Conservation (phyloP, 805 yeast genomes). For the Myxozyma udenii region DNA sequence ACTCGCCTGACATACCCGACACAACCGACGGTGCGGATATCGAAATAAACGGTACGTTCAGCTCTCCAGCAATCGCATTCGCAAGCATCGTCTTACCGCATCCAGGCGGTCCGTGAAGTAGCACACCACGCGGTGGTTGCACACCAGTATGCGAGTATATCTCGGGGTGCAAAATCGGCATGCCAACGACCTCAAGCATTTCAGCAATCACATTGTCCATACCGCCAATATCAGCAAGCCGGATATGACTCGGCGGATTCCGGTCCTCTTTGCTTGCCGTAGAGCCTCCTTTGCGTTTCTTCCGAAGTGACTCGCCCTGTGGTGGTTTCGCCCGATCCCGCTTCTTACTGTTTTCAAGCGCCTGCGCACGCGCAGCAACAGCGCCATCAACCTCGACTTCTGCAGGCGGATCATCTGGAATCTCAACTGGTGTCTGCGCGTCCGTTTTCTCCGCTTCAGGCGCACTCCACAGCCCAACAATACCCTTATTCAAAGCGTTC, state of each 20-base stretch:
- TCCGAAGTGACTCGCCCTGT: slow-evolving; percentile 44
- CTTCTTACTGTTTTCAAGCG: slow-evolving; percentile 27
- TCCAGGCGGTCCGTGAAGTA: slow-evolving; percentile 98
- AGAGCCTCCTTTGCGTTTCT: slow-evolving; percentile 49
- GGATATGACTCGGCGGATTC: slow-evolving; percentile 51
- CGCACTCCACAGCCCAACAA: slow-evolving; percentile 63
- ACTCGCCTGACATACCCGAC: slow-evolving; percentile 98
- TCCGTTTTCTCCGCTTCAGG: slow-evolving; percentile 5
- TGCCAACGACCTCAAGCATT: slow-evolving; percentile 82
- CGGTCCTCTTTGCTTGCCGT: slow-evolving; percentile 58
- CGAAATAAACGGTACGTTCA: slow-evolving; percentile 86
- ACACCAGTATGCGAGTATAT: slow-evolving; percentile 83
- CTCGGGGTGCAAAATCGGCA: slow-evolving; percentile 93
- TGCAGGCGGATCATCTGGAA: slow-evolving; percentile 10
- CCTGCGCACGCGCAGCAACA: background rate
- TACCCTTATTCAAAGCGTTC: slow-evolving; percentile 72
- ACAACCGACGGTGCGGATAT: slow-evolving; percentile 95
- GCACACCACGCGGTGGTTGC: slow-evolving; percentile 84
- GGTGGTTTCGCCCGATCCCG: slow-evolving; percentile 28
- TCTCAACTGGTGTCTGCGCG: slow-evolving; percentile 32
- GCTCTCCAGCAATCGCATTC: slow-evolving; percentile 81
- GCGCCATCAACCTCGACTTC: background rate
- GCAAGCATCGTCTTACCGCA: slow-evolving; percentile 98
- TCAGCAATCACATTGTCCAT: slow-evolving; percentile 81
- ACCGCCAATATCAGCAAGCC: slow-evolving; percentile 80